These are phyloP conservation scores for Termitomyces sp. DNA, from an alignment of 768 basidiomycete species.

Conservation along the genomic window DNA sequence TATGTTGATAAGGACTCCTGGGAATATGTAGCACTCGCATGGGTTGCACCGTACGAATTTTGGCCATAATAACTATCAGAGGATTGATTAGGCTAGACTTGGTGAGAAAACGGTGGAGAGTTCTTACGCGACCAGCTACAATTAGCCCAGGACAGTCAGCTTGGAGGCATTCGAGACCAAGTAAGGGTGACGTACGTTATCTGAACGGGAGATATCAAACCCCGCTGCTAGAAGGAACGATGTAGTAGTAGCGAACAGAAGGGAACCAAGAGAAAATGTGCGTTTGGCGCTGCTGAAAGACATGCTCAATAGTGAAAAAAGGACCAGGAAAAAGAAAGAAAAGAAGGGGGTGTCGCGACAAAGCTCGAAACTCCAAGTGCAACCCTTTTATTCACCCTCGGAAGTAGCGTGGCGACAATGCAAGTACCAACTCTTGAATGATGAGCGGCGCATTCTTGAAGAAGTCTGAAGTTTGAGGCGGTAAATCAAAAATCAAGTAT, in stretches of 20 bases:
- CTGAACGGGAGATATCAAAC: slow-evolving; percentile 33
- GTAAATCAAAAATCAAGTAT: slow-evolving; percentile 2
- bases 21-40: slow-evolving; percentile 46
- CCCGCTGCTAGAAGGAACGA: slow-evolving; percentile 18
- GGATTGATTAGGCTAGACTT: neutral
- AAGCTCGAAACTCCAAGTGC: neutral
- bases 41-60: slow-evolving; percentile 66
- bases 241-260: slow-evolving; percentile 2
- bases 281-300: slow-evolving; percentile 5
- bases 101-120: neutral
- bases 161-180: neutral
- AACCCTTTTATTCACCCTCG: slow-evolving; percentile 12
- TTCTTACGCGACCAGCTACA: slow-evolving; percentile 54
- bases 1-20: slow-evolving; percentile 63
- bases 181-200: slow-evolving; percentile 30
- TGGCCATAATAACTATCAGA: slow-evolving; percentile 68
- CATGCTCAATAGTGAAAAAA: slow-evolving; percentile 11
- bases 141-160: neutral
- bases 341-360: slow-evolving; percentile 1
- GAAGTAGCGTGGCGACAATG: neutral
- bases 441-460: neutral
- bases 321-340: neutral
- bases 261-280: neutral
- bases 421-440: slow-evolving; percentile 11
- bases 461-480: neutral